Percentiles rank a stretch among this genome's conserved stretches.
Evolutionary conservation across 2,329 filamentous ascomycete genomes (phyloP).

Genomic region (Xylariaceae sp.): DNA sequence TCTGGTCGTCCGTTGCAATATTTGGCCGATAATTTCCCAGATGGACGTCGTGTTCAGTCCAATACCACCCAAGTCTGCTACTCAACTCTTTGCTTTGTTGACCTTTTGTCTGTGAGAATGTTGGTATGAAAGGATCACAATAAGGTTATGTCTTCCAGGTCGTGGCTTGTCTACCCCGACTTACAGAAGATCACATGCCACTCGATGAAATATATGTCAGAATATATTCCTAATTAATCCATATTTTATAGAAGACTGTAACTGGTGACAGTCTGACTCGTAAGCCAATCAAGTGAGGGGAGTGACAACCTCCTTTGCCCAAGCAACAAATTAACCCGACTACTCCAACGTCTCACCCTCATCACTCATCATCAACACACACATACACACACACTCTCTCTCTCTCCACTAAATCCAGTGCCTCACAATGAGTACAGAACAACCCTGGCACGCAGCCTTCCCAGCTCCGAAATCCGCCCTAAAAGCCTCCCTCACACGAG

Average conservation of each 20-base stretch:
- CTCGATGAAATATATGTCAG: too few relatives aligned
- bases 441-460: slow-evolving; percentile 17
- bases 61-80: not conserved
- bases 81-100: not conserved
- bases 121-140: too few relatives aligned
- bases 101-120: not conserved
- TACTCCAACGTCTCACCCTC: not conserved
- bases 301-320: not conserved
- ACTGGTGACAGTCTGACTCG: not conserved
- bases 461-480: slow-evolving; percentile 12
- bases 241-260: not conserved
- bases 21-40: not conserved
- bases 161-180: too few relatives aligned
- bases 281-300: slow-evolving; percentile 9
- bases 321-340: not conserved
- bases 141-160: too few relatives aligned
- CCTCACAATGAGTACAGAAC: slow-evolving; percentile 13
- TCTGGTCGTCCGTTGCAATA: not conserved
- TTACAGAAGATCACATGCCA: too few relatives aligned
- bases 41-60: not conserved
- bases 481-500: slow-evolving; percentile 10
- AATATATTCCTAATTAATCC: too few relatives aligned
- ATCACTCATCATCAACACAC: not conserved
- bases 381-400: too few relatives aligned
- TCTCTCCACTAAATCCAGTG: too few relatives aligned